phyloP scores from a whole-genome alignment of 2,329 filamentous ascomycete genomes.

The Talaromyces sp. region DNA sequence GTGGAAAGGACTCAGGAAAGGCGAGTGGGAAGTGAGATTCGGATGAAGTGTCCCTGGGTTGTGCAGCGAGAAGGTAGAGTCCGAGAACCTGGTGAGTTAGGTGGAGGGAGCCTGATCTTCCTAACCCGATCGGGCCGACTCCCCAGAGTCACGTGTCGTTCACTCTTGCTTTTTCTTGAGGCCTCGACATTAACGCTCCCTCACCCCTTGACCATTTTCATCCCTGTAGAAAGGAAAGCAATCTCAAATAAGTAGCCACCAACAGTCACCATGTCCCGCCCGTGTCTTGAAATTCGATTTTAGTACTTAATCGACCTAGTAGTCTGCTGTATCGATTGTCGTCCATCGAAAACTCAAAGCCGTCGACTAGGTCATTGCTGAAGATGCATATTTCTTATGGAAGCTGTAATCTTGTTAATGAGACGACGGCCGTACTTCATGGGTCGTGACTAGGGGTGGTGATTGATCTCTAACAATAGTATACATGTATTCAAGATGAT shows the following conservation, averaged over 20 bases:
- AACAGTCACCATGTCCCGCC: too few species aligned
- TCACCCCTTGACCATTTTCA: neutral
- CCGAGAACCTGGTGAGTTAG: slow-evolving; percentile 17
- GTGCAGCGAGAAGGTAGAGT: slow-evolving; percentile 3
- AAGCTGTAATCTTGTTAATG: neutral
- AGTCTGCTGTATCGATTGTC: neutral
- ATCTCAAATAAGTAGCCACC: too few species aligned
- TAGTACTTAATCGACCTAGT: neutral
- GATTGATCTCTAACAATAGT: neutral
- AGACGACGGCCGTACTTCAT: neutral
- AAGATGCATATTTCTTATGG: neutral
- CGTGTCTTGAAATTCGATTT: neutral
- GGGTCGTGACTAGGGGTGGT: neutral
- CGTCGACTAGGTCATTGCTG: neutral
- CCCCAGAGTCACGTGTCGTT: slow-evolving; percentile 6
- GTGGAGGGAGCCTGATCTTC: slow-evolving; percentile 11
- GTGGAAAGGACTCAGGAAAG: neutral
- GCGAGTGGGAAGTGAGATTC: slow-evolving; percentile 3
- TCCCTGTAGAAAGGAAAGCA: neutral
- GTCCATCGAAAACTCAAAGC: neutral
- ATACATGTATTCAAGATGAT: neutral
- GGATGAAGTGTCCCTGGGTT: slow-evolving; percentile 13
- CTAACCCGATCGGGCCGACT: slow-evolving; percentile 1
- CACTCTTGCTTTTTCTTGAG: neutral
- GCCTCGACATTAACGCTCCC: neutral